phyloP scores from a whole-genome alignment of 257 asterid species.

The Lithospermum erythrorhizon region DNA sequence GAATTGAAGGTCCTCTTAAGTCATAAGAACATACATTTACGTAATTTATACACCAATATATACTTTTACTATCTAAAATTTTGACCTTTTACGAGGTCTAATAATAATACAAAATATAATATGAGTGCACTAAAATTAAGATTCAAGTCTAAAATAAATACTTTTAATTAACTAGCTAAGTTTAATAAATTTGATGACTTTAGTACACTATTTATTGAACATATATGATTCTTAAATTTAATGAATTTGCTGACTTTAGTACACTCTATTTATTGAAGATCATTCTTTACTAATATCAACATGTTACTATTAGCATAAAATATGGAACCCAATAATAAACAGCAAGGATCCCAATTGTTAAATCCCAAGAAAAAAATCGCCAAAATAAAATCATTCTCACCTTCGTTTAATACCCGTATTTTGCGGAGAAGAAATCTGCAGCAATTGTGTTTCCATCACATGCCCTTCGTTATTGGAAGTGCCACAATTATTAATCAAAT shows the following conservation, averaged over 20 bases:
- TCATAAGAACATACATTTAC: no score
- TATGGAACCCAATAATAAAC: background rate
- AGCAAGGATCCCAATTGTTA: conserved; percentile 1
- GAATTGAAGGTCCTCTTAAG: background rate
- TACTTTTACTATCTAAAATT: no score
- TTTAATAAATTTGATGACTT: no score
- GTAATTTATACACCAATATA: no score
- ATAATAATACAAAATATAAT: no score
- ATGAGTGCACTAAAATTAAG: no score
- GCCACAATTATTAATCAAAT: conserved; percentile 19
- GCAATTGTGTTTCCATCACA: conserved; percentile 31
- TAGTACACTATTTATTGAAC: no score
- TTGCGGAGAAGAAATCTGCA: conserved; percentile 95
- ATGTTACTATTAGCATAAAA: conserved; percentile 16
- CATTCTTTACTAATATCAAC: conserved; percentile 5
- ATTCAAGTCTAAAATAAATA: no score
- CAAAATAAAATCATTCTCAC: conserved; percentile 23
- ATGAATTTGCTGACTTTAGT: background rate
- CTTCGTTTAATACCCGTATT: conserved; percentile 90
- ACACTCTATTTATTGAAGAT: background rate
- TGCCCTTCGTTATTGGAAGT: conserved; percentile 31
- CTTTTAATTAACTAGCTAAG: no score
- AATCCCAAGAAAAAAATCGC: background rate
- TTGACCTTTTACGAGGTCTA: no score
- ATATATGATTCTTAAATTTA: no score